phyloP scores from a whole-genome alignment of 768 basidiomycete genomes.

The Boletus rex-veris region DNA sequence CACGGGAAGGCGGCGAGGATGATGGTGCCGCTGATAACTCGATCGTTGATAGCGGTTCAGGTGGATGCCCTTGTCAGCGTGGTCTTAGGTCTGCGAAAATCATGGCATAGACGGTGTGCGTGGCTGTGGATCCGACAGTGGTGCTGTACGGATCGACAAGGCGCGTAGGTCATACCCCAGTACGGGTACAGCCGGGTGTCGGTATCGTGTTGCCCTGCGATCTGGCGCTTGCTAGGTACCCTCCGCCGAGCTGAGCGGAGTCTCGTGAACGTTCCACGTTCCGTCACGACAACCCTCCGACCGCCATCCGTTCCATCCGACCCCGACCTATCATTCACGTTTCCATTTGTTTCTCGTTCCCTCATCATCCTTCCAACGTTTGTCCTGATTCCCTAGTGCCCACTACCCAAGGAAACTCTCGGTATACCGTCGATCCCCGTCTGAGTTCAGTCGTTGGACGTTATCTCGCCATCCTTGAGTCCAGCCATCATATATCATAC shows the following conservation, averaged over 20 bases:
- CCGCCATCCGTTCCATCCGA: neutral
- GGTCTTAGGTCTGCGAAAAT: neutral
- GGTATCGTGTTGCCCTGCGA: neutral
- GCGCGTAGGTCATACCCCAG: neutral
- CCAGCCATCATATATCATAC: neutral
- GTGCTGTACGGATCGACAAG: slow-evolving; percentile 3
- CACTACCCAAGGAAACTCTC: neutral
- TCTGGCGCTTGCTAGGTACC: neutral
- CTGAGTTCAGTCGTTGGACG: neutral
- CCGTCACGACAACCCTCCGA: neutral
- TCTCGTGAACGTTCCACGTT: neutral
- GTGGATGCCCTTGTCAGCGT: too few species aligned
- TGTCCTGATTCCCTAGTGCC: neutral
- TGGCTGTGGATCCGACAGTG: neutral
- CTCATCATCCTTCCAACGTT: neutral
- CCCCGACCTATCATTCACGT: neutral
- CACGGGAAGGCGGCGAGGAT: neutral
- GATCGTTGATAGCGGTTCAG: too few species aligned
- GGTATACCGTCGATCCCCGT: slow-evolving; percentile 11
- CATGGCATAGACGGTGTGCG: neutral
- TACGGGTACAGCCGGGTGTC: neutral
- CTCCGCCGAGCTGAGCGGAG: neutral
- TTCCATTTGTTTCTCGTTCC: neutral
- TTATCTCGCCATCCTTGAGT: slow-evolving; percentile 2
- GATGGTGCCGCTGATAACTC: too few species aligned